Evolutionary conservation across 768 basidiomycete species (phyloP), one percentile per base, ranked within the genome.

Genomic region (Amanita brunnescens): DNA sequence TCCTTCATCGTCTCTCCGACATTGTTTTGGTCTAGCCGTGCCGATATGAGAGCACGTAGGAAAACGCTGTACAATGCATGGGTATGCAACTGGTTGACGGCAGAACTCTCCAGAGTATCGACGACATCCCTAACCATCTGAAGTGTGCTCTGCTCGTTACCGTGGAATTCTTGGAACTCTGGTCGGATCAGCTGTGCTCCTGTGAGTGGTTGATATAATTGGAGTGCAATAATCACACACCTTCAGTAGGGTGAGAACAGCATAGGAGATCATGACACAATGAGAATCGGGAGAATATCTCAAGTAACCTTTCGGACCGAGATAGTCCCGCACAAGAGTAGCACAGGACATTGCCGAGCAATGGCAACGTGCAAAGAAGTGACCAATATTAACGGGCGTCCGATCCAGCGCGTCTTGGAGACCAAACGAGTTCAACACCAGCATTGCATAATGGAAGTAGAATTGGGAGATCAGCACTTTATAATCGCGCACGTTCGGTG

Each of bases 401-500:
- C 79, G 77, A 66, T 95, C 94, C 51, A 97, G 69, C n/a, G 95
- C 91, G 61, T 95, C 89, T 65, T 99, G 94, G 38, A 99, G 76
- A 9, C 95, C 95, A 59, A 99, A 99, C 1, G 94, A 95, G 62
- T 96, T 93, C 52, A 97, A 70, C 33, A 96, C 89, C 47, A 99
- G 78, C 68, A 81, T 79, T 21, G 85, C 80, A 60, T 95, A 95
- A 62, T 90, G 79, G 68, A 79, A 87, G 64, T 91, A 91, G 62
- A 92, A 94, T 57, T 78, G 71, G 23, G 78, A 74, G 37, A 80
- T 78, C 45, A 76, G 65, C 38, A 62, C 62, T 51, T 74, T 73
- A 68, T 83, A 83, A 50, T 76, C 65, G 1, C 55, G 51, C 24
- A 61, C 54, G 1, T 54, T 49, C 10, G 58, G 21, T 0, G 62